Conservation (phyloP, 495 filamentous ascomycete species). For the Penicillium verhagenii region DNA sequence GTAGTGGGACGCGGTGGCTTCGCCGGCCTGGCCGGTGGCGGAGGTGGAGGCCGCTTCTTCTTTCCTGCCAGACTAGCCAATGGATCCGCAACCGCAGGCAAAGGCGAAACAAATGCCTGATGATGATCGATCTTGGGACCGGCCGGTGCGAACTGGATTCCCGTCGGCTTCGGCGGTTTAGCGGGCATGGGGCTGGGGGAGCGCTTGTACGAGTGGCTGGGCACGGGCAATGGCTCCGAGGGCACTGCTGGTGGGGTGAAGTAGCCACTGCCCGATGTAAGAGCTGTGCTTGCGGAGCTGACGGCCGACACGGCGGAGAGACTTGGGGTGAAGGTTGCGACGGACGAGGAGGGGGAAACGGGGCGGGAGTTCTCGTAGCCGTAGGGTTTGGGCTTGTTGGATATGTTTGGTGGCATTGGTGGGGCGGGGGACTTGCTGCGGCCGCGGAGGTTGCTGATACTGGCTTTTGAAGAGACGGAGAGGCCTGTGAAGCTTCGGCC, state of each 20-base stretch:
- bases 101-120: slow-evolving; percentile 29
- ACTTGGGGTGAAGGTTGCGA: slow-evolving; percentile 11
- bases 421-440: slow-evolving; percentile 20
- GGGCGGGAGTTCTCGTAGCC: slow-evolving; percentile 10
- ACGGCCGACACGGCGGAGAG: slow-evolving; percentile 12
- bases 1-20: slow-evolving; percentile 8
- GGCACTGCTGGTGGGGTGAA: slow-evolving; percentile 9
- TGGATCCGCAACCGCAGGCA: slow-evolving; percentile 11
- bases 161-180: slow-evolving; percentile 21
- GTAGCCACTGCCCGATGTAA: slow-evolving; percentile 20
- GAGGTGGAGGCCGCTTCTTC: slow-evolving; percentile 67
- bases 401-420: slow-evolving; percentile 15
- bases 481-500: slow-evolving; percentile 15
- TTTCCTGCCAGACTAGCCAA: slow-evolving; percentile 33
- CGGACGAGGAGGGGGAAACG: slow-evolving; percentile 17
- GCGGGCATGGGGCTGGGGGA: slow-evolving; percentile 7
- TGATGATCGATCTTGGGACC: slow-evolving; percentile 45
- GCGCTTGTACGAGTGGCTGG: not conserved
- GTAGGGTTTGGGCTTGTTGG: slow-evolving; percentile 20
- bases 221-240: not conserved
- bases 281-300: slow-evolving; percentile 26
- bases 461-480: slow-evolving; percentile 8
- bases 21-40: slow-evolving; percentile 47
- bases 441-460: not conserved
- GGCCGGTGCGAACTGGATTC: slow-evolving; percentile 24